Evolutionary conservation across 495 filamentous ascomycete species (phyloP).

Genomic region (Penicillium longicatenatum): DNA sequence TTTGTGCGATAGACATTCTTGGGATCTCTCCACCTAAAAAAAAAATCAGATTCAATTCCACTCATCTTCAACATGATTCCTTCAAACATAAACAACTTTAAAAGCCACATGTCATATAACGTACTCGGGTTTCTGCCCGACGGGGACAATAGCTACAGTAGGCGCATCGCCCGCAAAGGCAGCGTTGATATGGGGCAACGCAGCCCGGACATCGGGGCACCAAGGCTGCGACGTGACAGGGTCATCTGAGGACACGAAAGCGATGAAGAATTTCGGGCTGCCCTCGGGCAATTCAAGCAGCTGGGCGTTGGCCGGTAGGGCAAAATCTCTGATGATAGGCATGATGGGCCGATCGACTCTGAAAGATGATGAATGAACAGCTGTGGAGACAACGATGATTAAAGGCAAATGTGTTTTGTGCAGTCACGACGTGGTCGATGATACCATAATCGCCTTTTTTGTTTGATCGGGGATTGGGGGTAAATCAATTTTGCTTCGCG

Average conservation of each 20-base stretch:
- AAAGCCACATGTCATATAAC: slow-evolving; percentile 4
- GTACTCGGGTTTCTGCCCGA: slow-evolving; percentile 34
- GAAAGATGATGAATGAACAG: not conserved
- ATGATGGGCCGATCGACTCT: slow-evolving; percentile 12
- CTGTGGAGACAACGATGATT: not conserved
- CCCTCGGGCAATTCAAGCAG: slow-evolving; percentile 20
- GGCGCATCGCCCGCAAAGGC: slow-evolving; percentile 28
- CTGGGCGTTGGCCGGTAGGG: slow-evolving; percentile 22
- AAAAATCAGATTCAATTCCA: slow-evolving; percentile 1
- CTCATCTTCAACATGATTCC: not conserved
- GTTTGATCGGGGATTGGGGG: not conserved
- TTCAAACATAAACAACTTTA: not conserved
- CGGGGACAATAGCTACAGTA: slow-evolving; percentile 25
- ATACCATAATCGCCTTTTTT: too few species aligned
- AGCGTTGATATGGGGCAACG: slow-evolving; percentile 26
- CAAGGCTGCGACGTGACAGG: slow-evolving; percentile 30
- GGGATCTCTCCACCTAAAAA: slow-evolving; percentile 31
- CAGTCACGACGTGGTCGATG: not conserved
- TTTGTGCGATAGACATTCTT: slow-evolving; percentile 31
- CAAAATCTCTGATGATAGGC: slow-evolving; percentile 31
- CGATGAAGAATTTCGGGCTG: slow-evolving; percentile 27
- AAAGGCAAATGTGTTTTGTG: not conserved
- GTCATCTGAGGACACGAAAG: slow-evolving; percentile 30
- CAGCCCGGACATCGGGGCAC: slow-evolving; percentile 37
- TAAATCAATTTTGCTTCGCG: not conserved